These are phyloP conservation scores for Candida neerlandica DNA, from an alignment of 1,139 yeast genomes.

Conservation along the genomic window DNA sequence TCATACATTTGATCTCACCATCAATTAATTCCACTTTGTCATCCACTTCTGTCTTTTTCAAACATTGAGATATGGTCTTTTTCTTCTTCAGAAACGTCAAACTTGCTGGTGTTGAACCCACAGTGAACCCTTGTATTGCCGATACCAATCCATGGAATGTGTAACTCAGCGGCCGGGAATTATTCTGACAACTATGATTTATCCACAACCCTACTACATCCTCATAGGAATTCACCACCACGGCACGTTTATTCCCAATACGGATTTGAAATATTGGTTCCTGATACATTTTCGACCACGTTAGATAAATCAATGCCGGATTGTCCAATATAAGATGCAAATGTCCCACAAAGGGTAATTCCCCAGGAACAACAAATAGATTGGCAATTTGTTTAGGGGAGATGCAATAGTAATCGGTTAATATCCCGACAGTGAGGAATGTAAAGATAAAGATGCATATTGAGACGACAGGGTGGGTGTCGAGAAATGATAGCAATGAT, in stretches of 20 bases:
- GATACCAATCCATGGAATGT: conserved; percentile 73
- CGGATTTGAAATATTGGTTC: conserved; percentile 59
- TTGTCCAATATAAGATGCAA: conserved; percentile 48
- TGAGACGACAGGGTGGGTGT: not conserved
- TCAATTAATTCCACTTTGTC: conserved; percentile 27
- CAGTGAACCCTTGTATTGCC: conserved; percentile 62
- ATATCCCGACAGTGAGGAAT: not conserved
- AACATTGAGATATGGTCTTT: conserved; percentile 53
- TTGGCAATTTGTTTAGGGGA: conserved; percentile 1
- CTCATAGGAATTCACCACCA: conserved; percentile 66
- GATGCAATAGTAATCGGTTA: not conserved
- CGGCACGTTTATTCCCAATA: conserved; percentile 56
- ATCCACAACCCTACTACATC: conserved; percentile 59
- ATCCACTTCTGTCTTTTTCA: conserved; percentile 50
- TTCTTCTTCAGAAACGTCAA: conserved; percentile 54
- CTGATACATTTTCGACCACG: conserved; percentile 50
- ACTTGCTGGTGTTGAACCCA: conserved; percentile 78
- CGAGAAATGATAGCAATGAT: conserved; percentile 2
- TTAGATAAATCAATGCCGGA: conserved; percentile 53
- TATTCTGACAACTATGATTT: conserved; percentile 52
- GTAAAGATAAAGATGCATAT: not conserved
- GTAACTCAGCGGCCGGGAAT: conserved; percentile 67
- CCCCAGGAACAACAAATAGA: conserved; percentile 46
- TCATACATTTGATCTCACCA: conserved; percentile 18
- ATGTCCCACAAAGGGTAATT: conserved; percentile 58